Base-by-base conservation (phyloP, 164 flowering plant species). In the Nymphaea thermarum region DNA sequence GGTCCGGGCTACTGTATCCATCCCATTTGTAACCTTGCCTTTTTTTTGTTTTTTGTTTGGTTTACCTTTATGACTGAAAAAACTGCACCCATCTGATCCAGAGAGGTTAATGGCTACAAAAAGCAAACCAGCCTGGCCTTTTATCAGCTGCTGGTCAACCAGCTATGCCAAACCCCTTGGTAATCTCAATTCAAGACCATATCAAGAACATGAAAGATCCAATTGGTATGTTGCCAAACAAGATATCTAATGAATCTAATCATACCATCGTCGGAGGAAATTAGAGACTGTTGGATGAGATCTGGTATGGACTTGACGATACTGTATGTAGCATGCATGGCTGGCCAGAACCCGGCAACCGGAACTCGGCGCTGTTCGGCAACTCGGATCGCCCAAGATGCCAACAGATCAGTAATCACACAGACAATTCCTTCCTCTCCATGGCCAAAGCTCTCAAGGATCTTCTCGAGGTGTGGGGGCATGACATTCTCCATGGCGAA, bases 331-430 rank as follows among this genome's bases (percentile, higher is more conserved):
- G 88, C 88, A 4, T 83, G 67, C 98, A 92, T 92, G 71, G 90
- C 96, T 2, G 96, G 88, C 98, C 96, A 92, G 63, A 89, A 89
- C 15, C 98, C 96, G 0, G 82, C 94, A 4, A 71, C 83, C 0
- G 80, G 77, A 4, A 89, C 71, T 3, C 77, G 77, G 17, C 79
- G 78, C 0, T 72, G 69, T 3, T 65, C 11, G 0, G 81, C 87
- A 2, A 92, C 98, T 6, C 75, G 69, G 0, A 92, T 74, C 3
- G 92, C 98, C 84, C 83, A 86, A 4, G 98, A 92, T 10, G 88
- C 91, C 68, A 91, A 63, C 63, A 91, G 68, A 65, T 91, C 98
- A 41, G 79, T 83, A 6, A 91, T 69, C 77, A 89, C 66, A 59
- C 87, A 87, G 15, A 64, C 82, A 16, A 84, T 73, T 16, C 67